Base-by-base conservation (phyloP, 2,329 filamentous ascomycete genomes). In the Fonsecaea monophora region DNA sequence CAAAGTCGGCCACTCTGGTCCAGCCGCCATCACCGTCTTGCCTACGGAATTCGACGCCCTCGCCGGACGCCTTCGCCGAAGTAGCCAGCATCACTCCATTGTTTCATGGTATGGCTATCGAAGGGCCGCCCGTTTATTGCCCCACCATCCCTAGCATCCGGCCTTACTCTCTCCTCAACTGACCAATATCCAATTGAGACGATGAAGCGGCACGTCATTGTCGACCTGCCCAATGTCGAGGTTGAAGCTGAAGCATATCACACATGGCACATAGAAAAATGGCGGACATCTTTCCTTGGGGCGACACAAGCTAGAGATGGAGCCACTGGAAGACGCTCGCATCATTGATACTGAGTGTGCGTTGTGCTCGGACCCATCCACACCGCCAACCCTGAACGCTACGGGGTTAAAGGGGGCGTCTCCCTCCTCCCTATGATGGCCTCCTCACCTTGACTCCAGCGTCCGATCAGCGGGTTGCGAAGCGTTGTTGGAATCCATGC, bases 1-100 rank as follows among this genome's bases (percentile, higher is more conserved):
- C 78, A 78, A 89, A 89, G 59, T 76, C 77, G 45, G 80, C 82
- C 15, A 81, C 76, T 60, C 78, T 78, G 65, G 75, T 83, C 89
- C 89, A 91, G 10, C 78, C 77, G 25, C 79, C 82, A 30, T 85
- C 84, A 25, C 85, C 84, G 54, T 84, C 82, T 6, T 81, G 85
- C 67, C 79, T 82, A 70, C 88, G 85, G 73, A 94, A 94, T 76
- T 94, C 94, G 30, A 97, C 92, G 0, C 92, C 92, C 70, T n/a
- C n/a, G n/a, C n/a, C n/a, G n/a, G n/a, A n/a, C n/a, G n/a, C n/a
- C n/a, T n/a, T n/a, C n/a, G n/a, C n/a, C n/a, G n/a, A n/a, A 99
- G 77, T 98, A 98, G 2, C 95, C 95, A 30, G 92, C 92, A 69
- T 92, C 88, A 72, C 90, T 88, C 95, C 95, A 99, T 2, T 92